phyloP scores from a whole-genome alignment of 1,284 basidiomycete species.

The Amylostereum areolatum region DNA sequence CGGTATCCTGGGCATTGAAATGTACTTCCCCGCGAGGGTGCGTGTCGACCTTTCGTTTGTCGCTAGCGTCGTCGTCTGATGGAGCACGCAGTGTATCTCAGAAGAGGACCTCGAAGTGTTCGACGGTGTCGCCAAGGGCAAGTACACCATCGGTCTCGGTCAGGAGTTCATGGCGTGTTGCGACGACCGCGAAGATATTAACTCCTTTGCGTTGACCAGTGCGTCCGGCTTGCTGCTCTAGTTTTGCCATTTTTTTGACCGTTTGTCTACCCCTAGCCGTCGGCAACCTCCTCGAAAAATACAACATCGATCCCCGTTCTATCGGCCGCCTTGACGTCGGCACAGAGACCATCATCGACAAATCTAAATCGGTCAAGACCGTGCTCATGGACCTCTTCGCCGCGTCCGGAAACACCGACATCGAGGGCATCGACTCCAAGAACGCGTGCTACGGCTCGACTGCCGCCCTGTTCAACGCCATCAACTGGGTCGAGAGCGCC shows the following conservation, averaged over 20 bases:
- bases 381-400: conserved; percentile 98
- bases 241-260: conserved; percentile 5
- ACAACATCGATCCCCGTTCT: conserved; percentile 92
- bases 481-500: conserved; percentile 95
- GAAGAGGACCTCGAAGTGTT: conserved; percentile 93
- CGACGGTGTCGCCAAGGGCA: conserved; percentile 93
- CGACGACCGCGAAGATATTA: conserved; percentile 97
- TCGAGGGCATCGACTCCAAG: conserved; percentile 98
- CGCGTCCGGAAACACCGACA: conserved; percentile 89
- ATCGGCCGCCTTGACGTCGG: conserved; percentile 98
- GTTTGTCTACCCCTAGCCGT: conserved; percentile 49
- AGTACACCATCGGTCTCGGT: conserved; percentile 99
- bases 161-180: conserved; percentile 98
- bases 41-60: conserved; percentile 28
- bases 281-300: conserved; percentile 86
- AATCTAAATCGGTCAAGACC: conserved; percentile 99
- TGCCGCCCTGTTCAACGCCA: conserved; percentile 94
- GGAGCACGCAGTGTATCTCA: conserved; percentile 72
- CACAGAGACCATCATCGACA: conserved; percentile 99
- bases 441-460: conserved; percentile 99
- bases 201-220: conserved; percentile 96
- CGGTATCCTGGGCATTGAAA: conserved; percentile 87
- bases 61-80: conserved; percentile 14
- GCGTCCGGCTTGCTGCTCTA: conserved; percentile 22
- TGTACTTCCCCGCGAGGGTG: conserved; percentile 91